Percentiles rank a stretch among this genome's conserved stretches.
Evolutionary conservation across 179 eudicot species (phyloP).

Genomic region (Carnegiea gigantea): DNA sequence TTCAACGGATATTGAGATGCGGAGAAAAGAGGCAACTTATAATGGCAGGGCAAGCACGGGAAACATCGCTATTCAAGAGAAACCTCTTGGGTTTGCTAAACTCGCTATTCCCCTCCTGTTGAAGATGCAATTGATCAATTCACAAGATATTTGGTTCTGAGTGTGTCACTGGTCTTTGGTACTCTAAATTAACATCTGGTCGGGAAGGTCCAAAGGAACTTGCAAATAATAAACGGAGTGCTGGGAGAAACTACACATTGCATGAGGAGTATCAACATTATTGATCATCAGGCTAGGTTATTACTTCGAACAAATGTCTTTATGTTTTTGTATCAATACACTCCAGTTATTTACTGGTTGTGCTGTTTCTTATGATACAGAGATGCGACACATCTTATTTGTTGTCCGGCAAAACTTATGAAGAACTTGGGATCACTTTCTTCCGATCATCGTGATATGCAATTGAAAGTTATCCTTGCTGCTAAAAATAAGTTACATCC

Average conservation of each 20-base stretch:
- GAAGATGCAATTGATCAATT: conserved; percentile 89
- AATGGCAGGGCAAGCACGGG: conserved; percentile 49
- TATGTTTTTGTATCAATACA: conserved; percentile 2
- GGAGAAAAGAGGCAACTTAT: conserved; percentile 76
- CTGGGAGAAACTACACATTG: conserved; percentile 83
- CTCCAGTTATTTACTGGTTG: conserved; percentile 13
- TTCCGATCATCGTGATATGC: conserved; percentile 64
- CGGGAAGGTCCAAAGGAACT: conserved; percentile 90
- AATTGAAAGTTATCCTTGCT: conserved; percentile 59
- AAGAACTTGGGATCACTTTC: conserved; percentile 49
- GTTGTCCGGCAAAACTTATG: conserved; percentile 65
- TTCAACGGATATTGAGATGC: conserved; percentile 69
- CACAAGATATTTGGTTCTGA: conserved; percentile 81
- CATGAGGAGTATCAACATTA: conserved; percentile 69
- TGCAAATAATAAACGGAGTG: conserved; percentile 78
- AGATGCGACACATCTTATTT: conserved; percentile 68
- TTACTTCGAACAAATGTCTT: conserved; percentile 12
- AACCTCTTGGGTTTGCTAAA: conserved; percentile 43
- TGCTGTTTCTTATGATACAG: conserved; percentile 47
- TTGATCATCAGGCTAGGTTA: conserved; percentile 88
- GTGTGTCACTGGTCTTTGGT: conserved; percentile 99
- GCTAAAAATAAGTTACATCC: conserved; percentile 88
- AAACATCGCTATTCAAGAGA: conserved; percentile 39
- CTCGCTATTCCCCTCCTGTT: conserved; percentile 63
- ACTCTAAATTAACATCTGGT: conserved; percentile 81